These are phyloP conservation scores for Xylaria sp. DNA, from an alignment of 2,329 filamentous ascomycete genomes.

Conservation along the genomic window DNA sequence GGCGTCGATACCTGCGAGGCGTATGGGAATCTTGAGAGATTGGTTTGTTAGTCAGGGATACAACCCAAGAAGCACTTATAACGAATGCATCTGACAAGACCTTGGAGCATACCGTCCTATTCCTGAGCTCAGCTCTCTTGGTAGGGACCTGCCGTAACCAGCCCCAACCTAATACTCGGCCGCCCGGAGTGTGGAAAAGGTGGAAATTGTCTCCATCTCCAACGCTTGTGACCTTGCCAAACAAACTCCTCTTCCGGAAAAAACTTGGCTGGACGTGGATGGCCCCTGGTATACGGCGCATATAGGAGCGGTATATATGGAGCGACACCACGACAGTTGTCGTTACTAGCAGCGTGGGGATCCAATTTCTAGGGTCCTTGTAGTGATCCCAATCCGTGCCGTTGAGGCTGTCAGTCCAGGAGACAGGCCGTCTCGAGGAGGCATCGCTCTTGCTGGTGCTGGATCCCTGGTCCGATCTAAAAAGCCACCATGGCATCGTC, in stretches of 20 bases:
- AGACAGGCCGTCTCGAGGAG: conserved; percentile 51
- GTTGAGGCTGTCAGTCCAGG: conserved; percentile 58
- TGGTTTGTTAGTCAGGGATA: conserved; percentile 21
- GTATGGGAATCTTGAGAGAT: conserved; percentile 77
- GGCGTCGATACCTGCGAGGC: conserved; percentile 91
- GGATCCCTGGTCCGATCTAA: conserved; percentile 24
- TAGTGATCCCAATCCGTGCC: conserved; percentile 65
- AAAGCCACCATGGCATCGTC: conserved; percentile 41
- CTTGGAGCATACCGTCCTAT: conserved; percentile 74
- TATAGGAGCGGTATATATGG: conserved; percentile 76
- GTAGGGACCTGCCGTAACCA: conserved; percentile 83
- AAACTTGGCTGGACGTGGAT: conserved; percentile 78
- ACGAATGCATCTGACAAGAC: neutral
- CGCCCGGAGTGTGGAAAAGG: conserved; percentile 94
- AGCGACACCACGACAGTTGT: conserved; percentile 64
- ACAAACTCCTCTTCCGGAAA: conserved; percentile 80
- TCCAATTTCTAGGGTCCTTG: conserved; percentile 64
- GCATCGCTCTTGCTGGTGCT: conserved; percentile 44
- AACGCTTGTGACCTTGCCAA: conserved; percentile 90
- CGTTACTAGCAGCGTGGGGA: conserved; percentile 65
- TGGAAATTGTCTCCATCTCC: conserved; percentile 98
- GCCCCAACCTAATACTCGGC: conserved; percentile 88
- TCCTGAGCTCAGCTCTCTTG: conserved; percentile 74
- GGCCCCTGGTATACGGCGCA: conserved; percentile 85
- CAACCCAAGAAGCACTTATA: neutral